phyloP scores from a whole-genome alignment of 805 yeast genomes.

The Yarrowia bubula region DNA sequence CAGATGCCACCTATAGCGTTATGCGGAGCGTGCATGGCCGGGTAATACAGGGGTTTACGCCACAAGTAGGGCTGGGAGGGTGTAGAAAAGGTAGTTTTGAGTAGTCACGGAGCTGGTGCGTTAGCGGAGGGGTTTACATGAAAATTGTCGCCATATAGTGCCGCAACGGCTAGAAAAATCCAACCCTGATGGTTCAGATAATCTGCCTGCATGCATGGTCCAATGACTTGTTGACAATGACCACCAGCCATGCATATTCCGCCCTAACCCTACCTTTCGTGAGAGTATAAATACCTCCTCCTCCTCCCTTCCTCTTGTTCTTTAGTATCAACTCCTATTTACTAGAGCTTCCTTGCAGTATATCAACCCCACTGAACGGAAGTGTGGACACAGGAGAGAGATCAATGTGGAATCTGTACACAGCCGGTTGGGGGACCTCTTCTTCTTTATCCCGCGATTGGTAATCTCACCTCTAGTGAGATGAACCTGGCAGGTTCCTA shows the following conservation, averaged over 20 bases:
- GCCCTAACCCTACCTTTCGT: conserved; percentile 2
- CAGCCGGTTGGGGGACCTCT: conserved; percentile 27
- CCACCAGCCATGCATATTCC: not conserved
- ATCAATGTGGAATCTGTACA: conserved; percentile 26
- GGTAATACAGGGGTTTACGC: conserved; percentile 10
- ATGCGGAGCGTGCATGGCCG: conserved; percentile 23
- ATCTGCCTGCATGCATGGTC: conserved; percentile 14
- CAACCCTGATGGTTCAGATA: conserved; percentile 4
- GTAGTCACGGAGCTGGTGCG: not conserved
- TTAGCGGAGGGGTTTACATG: too few relatives aligned
- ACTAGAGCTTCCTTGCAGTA: conserved; percentile 27
- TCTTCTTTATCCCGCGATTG: conserved; percentile 24
- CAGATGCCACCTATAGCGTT: conserved; percentile 26
- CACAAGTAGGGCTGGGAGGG: not conserved
- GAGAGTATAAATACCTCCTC: not conserved
- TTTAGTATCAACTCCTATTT: conserved; percentile 26
- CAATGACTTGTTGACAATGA: conserved; percentile 20
- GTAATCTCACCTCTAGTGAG: conserved; percentile 27
- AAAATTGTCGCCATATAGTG: too few relatives aligned
- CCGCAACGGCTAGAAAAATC: not conserved
- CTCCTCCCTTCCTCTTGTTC: not conserved
- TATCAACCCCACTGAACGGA: conserved; percentile 19
- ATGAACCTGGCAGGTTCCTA: conserved; percentile 27
- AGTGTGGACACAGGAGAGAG: conserved; percentile 28
- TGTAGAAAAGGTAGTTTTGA: not conserved